These are phyloP conservation scores for Blastomyces emzantsi DNA, from an alignment of 2,329 filamentous ascomycete genomes.

Conservation along the genomic window DNA sequence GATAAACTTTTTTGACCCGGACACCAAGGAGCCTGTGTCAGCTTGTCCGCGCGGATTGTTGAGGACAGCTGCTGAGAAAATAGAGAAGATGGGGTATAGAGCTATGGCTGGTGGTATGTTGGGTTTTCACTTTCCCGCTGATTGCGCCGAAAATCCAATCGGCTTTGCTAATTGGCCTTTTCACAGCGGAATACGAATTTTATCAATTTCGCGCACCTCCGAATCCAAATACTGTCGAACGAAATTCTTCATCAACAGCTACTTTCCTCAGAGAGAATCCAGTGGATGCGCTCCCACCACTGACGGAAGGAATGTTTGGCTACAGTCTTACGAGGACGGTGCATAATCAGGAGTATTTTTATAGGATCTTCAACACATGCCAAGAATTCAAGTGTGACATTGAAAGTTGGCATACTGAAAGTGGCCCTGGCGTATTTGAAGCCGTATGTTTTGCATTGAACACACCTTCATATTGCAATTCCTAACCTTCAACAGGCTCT, in stretches of 20 bases:
- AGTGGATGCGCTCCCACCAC: conserved; percentile 60
- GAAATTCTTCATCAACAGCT: conserved; percentile 60
- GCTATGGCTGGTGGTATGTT: conserved; percentile 81
- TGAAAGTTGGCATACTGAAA: conserved; percentile 94
- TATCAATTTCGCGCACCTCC: conserved; percentile 72
- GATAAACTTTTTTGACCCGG: conserved; percentile 73
- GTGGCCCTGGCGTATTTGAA: conserved; percentile 88
- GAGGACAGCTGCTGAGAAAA: conserved; percentile 56
- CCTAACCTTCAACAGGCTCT: conserved; percentile 49
- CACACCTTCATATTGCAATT: background rate
- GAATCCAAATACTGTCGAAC: conserved; percentile 41
- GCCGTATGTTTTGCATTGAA: conserved; percentile 47
- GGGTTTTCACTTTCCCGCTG: background rate
- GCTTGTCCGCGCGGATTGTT: conserved; percentile 73
- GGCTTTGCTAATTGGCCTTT: conserved; percentile 18
- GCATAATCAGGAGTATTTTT: conserved; percentile 89
- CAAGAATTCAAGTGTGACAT: conserved; percentile 68
- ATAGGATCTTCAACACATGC: conserved; percentile 75
- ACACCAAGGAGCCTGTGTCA: conserved; percentile 60
- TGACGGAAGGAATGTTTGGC: conserved; percentile 94
- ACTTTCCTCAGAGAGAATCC: conserved; percentile 65
- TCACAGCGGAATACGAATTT: conserved; percentile 83
- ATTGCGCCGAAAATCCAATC: conserved; percentile 2
- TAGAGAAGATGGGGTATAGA: conserved; percentile 59
- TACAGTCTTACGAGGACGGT: conserved; percentile 81